Percentiles rank a stretch among this genome's conserved stretches.
Evolutionary conservation across 2,329 filamentous ascomycete genomes (phyloP).

Genomic region (Emericellopsis cladophorae): DNA sequence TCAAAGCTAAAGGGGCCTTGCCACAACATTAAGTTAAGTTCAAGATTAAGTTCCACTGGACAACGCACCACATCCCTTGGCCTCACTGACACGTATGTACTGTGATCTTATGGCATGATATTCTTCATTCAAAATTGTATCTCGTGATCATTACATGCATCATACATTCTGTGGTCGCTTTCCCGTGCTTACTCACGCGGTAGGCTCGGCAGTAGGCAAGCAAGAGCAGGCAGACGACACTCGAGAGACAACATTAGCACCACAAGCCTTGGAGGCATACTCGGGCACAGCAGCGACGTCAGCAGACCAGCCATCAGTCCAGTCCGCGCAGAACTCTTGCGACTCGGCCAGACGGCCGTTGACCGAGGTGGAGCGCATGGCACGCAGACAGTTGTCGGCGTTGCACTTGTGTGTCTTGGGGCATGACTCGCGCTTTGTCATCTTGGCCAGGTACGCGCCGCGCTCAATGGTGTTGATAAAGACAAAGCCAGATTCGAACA

Average conservation of each 20-base stretch:
- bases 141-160: too few species aligned
- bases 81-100: too few species aligned
- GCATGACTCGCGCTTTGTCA: constrained; percentile 9
- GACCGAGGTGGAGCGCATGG: constrained; percentile 6
- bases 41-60: too few species aligned
- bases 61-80: too few species aligned
- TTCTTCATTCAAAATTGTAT: too few species aligned
- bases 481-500: constrained; percentile 27
- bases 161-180: too few species aligned
- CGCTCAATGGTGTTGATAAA: constrained; percentile 29
- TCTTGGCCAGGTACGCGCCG: constrained; percentile 17
- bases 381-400: constrained; percentile 10
- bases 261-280: constrained; percentile 8
- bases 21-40: too few species aligned
- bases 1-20: too few species aligned
- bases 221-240: constrained; percentile 11
- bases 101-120: too few species aligned
- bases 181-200: background rate
- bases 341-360: constrained; percentile 8
- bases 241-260: constrained; percentile 8
- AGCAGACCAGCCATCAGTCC: constrained; percentile 7
- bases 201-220: constrained; percentile 8
- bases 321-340: constrained; percentile 9
- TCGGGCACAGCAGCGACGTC: constrained; percentile 8
- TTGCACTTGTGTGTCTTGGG: constrained; percentile 8